phyloP scores from a whole-genome alignment of 352 stramenopile species.

The Phytophthora cryptogea region DNA sequence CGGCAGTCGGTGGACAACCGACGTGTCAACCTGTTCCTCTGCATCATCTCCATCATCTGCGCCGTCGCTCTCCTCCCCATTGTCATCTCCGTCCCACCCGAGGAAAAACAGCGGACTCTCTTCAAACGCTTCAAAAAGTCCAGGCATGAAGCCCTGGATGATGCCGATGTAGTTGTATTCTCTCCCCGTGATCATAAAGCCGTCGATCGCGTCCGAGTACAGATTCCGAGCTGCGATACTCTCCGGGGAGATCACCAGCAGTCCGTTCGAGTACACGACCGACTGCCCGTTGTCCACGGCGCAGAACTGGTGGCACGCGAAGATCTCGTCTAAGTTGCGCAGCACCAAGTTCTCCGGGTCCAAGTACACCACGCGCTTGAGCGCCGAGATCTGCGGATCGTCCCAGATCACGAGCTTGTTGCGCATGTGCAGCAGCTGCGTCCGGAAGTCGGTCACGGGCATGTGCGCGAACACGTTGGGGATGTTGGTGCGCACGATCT shows the following conservation, averaged over 20 bases:
- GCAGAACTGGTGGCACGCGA: conserved; percentile 78
- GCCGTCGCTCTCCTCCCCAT: conserved; percentile 36
- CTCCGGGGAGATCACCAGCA: conserved; percentile 78
- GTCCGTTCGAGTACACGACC: conserved; percentile 80
- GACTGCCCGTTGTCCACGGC: conserved; percentile 84
- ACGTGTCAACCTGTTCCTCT: conserved; percentile 34
- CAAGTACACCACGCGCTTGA: conserved; percentile 78
- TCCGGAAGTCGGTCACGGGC: conserved; percentile 60
- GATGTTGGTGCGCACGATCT: conserved; percentile 66
- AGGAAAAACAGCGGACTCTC: conserved; percentile 79
- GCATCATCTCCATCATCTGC: conserved; percentile 36
- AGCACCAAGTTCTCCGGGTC: conserved; percentile 82
- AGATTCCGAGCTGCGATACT: conserved; percentile 71
- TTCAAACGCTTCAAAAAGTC: conserved; percentile 82
- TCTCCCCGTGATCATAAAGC: conserved; percentile 82
- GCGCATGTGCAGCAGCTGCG: conserved; percentile 81
- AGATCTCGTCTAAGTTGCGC: conserved; percentile 84
- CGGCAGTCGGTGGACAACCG: conserved; percentile 69
- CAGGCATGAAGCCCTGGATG: conserved; percentile 77
- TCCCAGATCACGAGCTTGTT: conserved; percentile 87
- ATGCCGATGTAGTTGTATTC: conserved; percentile 87
- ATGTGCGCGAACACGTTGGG: conserved; percentile 73
- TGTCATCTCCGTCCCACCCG: conserved; percentile 44
- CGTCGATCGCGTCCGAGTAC: conserved; percentile 83
- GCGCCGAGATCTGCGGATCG: conserved; percentile 58